A percentile compares a stretch with the other conserved stretches of the same genome.
Conservation (phyloP, 73 alveolate genomes). For the Urostyla sp. region DNA sequence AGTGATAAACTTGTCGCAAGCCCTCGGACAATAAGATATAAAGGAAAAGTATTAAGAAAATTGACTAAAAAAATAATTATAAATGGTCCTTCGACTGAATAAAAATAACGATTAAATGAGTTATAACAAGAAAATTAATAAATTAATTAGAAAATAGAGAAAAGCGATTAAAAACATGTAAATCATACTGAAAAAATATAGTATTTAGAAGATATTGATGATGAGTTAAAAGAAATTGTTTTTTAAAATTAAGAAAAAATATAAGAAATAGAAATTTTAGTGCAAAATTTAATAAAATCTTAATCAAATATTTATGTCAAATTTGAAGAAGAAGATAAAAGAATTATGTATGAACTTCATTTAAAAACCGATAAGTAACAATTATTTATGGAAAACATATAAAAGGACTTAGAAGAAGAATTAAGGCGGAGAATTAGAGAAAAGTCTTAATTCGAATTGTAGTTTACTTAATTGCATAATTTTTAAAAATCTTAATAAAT, state of each 20-base stretch:
- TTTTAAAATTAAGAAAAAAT: conserved; percentile 4
- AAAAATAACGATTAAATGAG: neutral
- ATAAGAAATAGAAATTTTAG: neutral
- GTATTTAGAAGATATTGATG: conserved; percentile 31
- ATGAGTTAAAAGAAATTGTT: conserved; percentile 39
- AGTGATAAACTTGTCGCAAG: neutral
- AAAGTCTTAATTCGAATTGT: conserved; percentile 38
- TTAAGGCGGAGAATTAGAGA: conserved; percentile 61
- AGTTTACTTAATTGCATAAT: neutral
- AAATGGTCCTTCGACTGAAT: neutral
- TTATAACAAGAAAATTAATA: neutral
- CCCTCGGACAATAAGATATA: neutral
- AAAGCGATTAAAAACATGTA: conserved; percentile 1
- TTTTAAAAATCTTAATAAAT: no score
- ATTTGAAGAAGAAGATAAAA: neutral
- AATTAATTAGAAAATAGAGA: neutral
- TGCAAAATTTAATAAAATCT: neutral
- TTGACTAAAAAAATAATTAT: conserved; percentile 26
- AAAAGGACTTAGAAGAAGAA: conserved; percentile 68
- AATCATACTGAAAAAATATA: conserved; percentile 2
- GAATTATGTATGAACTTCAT: neutral
- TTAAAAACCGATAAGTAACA: neutral
- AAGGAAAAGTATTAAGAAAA: neutral
- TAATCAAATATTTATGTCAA: neutral
- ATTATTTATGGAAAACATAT: conserved; percentile 6